Base-by-base conservation (phyloP, 805 yeast genomes). In the Candida mattraensis region DNA sequence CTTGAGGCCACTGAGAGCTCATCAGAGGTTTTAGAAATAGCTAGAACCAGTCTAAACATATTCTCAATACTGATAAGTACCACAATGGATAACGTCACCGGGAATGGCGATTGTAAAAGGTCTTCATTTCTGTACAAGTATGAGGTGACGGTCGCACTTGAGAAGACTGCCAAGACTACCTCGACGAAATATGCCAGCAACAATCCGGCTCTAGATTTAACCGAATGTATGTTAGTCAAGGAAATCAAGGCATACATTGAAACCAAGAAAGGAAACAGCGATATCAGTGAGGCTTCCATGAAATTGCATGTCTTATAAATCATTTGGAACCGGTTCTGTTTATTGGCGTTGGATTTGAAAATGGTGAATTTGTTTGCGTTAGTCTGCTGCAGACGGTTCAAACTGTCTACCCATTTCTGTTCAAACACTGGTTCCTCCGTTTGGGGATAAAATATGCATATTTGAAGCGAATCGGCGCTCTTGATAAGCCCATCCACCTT, bases 181-280 rank as follows among this genome's bases (percentile, higher is more conserved):
- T 76, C 69, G 3, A 68, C 72, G 1, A 54, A 13, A 33, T 66
- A 69, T 3, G 78, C 78, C 2, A 65, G 20, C 5, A 70, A 42
- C 5, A 76, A 52, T 0, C 81, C 80, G 1, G 56, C 24, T 47
- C 67, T 64, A 5, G 80, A 74, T 31, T 66, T 67, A 7, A 74
- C 69, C 10, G 67, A 53, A 18, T 64, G 60, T 17, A 71, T 44
- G 36, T 68, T 70, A 10, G 61, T 45, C n/a, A 72, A 42, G 5
- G 73, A 61, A 4, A 72, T 40, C 5, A 61, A 14, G 24, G 65
- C 52, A 42, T 39, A 53, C 5, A 34, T 13, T 2, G 37, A 13
- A 0, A 60, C 18, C 1, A 56, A 33, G 2, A 65, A 47, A 3
- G 64, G 47, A 1, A 40, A 20, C 1, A 36, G 5, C 2, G 27